These are phyloP conservation scores for Citrus cavaleriei DNA, from an alignment of 345 rosid species.

Conservation along the genomic window DNA sequence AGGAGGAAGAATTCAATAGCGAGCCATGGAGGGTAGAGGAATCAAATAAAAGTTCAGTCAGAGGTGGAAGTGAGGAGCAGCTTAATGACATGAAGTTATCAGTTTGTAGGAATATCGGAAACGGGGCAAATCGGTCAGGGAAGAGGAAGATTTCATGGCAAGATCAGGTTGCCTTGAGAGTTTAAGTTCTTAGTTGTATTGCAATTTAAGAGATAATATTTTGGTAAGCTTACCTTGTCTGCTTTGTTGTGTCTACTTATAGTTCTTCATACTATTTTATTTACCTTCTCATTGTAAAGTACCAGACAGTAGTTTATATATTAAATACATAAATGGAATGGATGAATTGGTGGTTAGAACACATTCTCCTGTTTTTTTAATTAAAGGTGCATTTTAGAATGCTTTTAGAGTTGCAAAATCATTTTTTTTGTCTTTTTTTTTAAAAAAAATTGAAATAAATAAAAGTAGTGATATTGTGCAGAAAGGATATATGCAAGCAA, in stretches of 20 bases:
- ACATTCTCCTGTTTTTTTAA: background rate
- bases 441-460: background rate
- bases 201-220: constrained; percentile 10
- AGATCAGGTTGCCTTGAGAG: constrained; percentile 86
- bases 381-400: background rate
- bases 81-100: constrained; percentile 46
- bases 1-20: constrained; percentile 57
- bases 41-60: constrained; percentile 27
- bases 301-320: constrained; percentile 16
- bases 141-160: constrained; percentile 98
- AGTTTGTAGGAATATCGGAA: constrained; percentile 54
- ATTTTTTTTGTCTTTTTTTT: no score
- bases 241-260: background rate
- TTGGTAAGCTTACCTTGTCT: constrained; percentile 14
- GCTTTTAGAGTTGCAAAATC: background rate
- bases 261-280: background rate
- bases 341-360: constrained; percentile 5
- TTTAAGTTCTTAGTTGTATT: constrained; percentile 28
- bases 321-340: constrained; percentile 18
- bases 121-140: constrained; percentile 47
- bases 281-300: constrained; percentile 22
- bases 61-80: constrained; percentile 46
- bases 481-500: no score
- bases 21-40: constrained; percentile 41
- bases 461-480: no score